Percentiles rank a stretch among this genome's conserved stretches.
phyloP scores from a whole-genome alignment of 1,284 basidiomycete genomes.

The Sphagnurus paluster region DNA sequence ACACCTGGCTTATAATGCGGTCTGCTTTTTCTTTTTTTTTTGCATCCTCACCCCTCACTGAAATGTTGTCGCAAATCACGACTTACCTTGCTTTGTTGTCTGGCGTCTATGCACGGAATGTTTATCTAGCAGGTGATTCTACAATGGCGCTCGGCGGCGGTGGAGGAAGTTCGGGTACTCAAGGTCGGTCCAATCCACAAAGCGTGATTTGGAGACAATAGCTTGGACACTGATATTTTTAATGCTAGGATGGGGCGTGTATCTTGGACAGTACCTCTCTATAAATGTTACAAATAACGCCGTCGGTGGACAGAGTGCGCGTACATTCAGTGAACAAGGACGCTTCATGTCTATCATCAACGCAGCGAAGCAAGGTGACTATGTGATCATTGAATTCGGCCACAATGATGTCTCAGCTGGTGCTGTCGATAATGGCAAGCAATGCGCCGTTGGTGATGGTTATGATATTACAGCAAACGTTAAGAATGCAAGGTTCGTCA shows the following conservation, averaged over 20 bases:
- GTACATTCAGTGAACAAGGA: conserved; percentile 48
- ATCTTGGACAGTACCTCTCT: conserved; percentile 39
- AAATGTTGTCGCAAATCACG: too few species aligned
- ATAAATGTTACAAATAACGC: conserved; percentile 46
- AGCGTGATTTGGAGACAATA: conserved; percentile 45
- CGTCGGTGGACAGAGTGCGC: conserved; percentile 45
- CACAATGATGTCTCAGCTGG: conserved; percentile 42
- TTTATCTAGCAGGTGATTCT: conserved; percentile 47
- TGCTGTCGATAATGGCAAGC: conserved; percentile 38
- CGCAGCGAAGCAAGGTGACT: conserved; percentile 38
- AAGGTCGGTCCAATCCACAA: conserved; percentile 18
- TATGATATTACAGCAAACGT: conserved; percentile 35
- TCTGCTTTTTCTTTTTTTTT: too few species aligned
- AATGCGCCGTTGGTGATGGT: conserved; percentile 37
- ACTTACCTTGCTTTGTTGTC: too few species aligned
- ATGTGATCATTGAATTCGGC: conserved; percentile 45
- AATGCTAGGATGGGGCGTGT: too few species aligned
- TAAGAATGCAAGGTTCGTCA: conserved; percentile 26
- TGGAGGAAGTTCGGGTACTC: conserved; percentile 33
- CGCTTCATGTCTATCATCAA: conserved; percentile 42
- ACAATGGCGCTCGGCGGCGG: conserved; percentile 43
- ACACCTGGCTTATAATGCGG: too few species aligned
- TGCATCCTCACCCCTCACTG: too few species aligned
- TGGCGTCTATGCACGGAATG: conserved; percentile 26
- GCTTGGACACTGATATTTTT: too few species aligned